A percentile compares a stretch with the other conserved stretches of the same genome.
Evolutionary conservation across 73 alveolate genomes (phyloP).

Genomic region (Durusdinium trenchii): DNA sequence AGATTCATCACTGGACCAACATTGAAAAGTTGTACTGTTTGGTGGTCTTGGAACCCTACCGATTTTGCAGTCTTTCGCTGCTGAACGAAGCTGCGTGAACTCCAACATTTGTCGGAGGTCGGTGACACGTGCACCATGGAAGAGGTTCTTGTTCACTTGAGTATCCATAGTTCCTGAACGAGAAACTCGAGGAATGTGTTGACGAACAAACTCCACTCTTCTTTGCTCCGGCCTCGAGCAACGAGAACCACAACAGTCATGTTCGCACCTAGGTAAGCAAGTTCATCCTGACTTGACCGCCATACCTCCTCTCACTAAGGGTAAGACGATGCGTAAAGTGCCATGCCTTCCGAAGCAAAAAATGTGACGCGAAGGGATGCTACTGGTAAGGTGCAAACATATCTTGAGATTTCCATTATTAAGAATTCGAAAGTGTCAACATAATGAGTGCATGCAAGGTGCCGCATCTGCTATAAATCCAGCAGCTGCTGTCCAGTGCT

Average conservation of each 20-base stretch:
- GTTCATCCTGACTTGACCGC: not conserved
- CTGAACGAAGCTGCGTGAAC: not conserved
- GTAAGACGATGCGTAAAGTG: slow-evolving; percentile 18
- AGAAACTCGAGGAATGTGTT: not conserved
- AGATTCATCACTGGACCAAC: too few relatives aligned
- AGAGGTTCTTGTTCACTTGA: slow-evolving; percentile 67
- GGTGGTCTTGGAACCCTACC: too few relatives aligned
- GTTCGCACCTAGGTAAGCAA: not conserved
- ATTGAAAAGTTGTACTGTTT: too few relatives aligned
- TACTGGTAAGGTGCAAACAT: not conserved
- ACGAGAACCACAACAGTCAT: slow-evolving; percentile 64
- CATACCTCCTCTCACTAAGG: not conserved
- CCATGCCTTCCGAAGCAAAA: slow-evolving; percentile 32
- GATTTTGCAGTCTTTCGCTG: not conserved
- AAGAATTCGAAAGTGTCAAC: not conserved
- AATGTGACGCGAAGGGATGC: not conserved
- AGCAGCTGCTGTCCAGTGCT: slow-evolving; percentile 88
- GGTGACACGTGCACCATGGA: slow-evolving; percentile 85
- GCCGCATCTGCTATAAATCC: slow-evolving; percentile 75
- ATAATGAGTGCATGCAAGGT: not conserved
- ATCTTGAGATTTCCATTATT: not conserved
- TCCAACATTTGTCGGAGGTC: slow-evolving; percentile 65
- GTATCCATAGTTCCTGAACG: slow-evolving; percentile 76
- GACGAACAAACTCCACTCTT: too few relatives aligned
- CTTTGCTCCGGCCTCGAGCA: slow-evolving; percentile 60